Conservation (phyloP, 768 basidiomycete species). For the Bullera alba region DNA sequence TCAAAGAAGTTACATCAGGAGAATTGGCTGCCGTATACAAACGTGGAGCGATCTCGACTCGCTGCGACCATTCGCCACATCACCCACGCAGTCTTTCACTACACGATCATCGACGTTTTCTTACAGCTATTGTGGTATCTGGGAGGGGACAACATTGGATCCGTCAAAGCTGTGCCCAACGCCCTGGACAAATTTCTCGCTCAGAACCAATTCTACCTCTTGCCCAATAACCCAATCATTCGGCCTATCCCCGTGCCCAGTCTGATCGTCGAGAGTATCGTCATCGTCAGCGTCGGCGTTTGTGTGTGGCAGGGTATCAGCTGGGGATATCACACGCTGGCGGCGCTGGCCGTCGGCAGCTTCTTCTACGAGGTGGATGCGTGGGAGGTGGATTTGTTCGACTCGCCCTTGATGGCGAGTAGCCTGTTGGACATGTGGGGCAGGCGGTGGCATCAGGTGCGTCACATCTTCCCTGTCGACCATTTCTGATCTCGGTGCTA, state of each 20-base stretch:
- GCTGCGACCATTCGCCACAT: conserved; percentile 20
- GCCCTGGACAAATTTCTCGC: conserved; percentile 21
- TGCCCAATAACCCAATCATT: conserved; percentile 4
- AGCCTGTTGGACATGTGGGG: conserved; percentile 45
- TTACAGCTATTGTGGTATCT: conserved; percentile 17
- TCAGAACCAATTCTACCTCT: conserved; percentile 10
- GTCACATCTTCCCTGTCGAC: conserved; percentile 2
- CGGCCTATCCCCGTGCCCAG: conserved; percentile 2
- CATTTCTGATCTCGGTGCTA: neutral
- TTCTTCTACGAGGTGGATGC: conserved; percentile 28
- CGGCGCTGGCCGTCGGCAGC: conserved; percentile 10
- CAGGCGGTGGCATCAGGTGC: conserved; percentile 43
- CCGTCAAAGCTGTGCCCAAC: conserved; percentile 3
- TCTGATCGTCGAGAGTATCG: conserved; percentile 8
- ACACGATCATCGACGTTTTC: conserved; percentile 23
- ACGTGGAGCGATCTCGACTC: conserved; percentile 9
- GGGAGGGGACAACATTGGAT: conserved; percentile 16
- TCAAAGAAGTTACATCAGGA: neutral
- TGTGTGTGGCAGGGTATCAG: conserved; percentile 24
- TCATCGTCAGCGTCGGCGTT: conserved; percentile 8
- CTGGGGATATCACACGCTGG: conserved; percentile 22
- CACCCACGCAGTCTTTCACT: conserved; percentile 9
- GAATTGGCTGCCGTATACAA: conserved; percentile 14
- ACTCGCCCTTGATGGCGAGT: conserved; percentile 26
- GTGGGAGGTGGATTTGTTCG: conserved; percentile 37